These are phyloP conservation scores for Sorghum bicolor DNA, from an alignment of 176 grass and related monocot genomes.

Conservation along the genomic window Sorghum_bicolor_NCBIv3 NC_012871.2:68115001-68115500, in stretches of 20 bases:
- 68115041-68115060: neutral
- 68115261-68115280: conserved; percentile 25
- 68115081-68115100: conserved; percentile 13
- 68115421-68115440: conserved; percentile 30
- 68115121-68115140: neutral
- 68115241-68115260: conserved; percentile 5
- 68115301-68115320: conserved; percentile 89
- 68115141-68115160: neutral
- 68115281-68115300: conserved; percentile 50
- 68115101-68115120: neutral
- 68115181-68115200: neutral
- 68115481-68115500: conserved; percentile 96
- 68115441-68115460: conserved; percentile 31
- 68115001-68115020: neutral
- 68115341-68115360: conserved; percentile 98
- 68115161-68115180: neutral
- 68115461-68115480: conserved; percentile 58
- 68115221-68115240: conserved; percentile 22
- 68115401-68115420: conserved; percentile 31
- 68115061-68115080: neutral
- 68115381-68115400: conserved; percentile 97
- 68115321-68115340: conserved; percentile 94
- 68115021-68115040: conserved; percentile 11
- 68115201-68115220: neutral
- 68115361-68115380: conserved; percentile 89